Conservation (phyloP, 805 yeast genomes). For the Jamesozyma piceae region DNA sequence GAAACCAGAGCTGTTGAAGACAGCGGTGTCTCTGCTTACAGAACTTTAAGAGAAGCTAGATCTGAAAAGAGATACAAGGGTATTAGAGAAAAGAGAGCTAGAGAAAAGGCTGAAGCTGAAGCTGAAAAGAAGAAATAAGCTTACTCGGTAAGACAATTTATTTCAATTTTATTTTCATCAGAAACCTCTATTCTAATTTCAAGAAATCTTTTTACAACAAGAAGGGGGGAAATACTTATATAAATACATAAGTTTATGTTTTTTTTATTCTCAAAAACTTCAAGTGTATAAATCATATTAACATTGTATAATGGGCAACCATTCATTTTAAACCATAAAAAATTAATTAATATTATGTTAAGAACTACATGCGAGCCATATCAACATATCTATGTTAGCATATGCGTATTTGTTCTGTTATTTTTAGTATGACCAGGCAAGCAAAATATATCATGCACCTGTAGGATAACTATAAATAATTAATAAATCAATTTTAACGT, state of each 20-base stretch:
- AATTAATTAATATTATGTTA: no score
- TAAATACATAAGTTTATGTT: no score
- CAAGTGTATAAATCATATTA: background rate
- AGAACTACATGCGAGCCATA: no score
- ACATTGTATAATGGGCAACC: background rate
- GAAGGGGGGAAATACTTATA: no score
- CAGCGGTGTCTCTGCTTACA: slow-evolving; percentile 73
- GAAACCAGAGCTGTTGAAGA: slow-evolving; percentile 83
- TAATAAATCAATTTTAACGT: no score
- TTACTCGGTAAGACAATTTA: slow-evolving; percentile 25
- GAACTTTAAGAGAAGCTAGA: slow-evolving; percentile 92
- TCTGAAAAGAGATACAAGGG: slow-evolving; percentile 90
- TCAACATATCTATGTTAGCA: no score
- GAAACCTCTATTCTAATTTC: no score
- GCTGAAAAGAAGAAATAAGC: slow-evolving; percentile 96
- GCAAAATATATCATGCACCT: no score
- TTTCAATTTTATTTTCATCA: slow-evolving; percentile 43
- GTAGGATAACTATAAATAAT: no score
- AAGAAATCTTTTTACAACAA: no score
- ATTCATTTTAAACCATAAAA: background rate
- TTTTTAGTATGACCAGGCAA: no score
- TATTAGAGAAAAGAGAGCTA: slow-evolving; percentile 95
- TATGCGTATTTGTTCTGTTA: no score
- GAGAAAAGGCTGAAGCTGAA: slow-evolving; percentile 97
- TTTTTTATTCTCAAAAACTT: background rate